These are phyloP conservation scores for Penicillium oxalicum DNA, from an alignment of 2,329 filamentous ascomycete genomes.

Conservation along the genomic window DNA sequence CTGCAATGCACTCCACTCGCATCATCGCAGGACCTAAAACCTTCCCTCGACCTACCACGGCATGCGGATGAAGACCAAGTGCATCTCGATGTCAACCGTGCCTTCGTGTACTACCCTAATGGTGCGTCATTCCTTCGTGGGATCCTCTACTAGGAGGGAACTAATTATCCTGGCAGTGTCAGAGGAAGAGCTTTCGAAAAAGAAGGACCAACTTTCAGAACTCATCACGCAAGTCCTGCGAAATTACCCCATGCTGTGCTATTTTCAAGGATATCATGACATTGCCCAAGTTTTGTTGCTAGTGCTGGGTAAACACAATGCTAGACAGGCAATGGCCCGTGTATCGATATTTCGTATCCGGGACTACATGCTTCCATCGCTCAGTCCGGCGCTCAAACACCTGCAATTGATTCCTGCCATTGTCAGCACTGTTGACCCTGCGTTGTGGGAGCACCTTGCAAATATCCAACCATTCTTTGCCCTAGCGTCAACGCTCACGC, in stretches of 20 bases:
- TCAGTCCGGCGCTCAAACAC: conserved; percentile 74
- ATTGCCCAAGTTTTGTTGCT: conserved; percentile 93
- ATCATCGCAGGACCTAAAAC: conserved; percentile 15
- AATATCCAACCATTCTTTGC: conserved; percentile 84
- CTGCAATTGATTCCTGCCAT: conserved; percentile 83
- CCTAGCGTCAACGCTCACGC: conserved; percentile 82
- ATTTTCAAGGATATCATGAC: conserved; percentile 98
- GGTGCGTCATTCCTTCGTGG: conserved; percentile 46
- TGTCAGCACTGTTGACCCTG: conserved; percentile 63
- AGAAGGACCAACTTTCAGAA: conserved; percentile 70
- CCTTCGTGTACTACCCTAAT: conserved; percentile 94
- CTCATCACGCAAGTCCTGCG: conserved; percentile 79
- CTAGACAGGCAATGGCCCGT: conserved; percentile 63
- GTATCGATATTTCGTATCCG: conserved; percentile 85
- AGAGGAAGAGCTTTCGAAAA: conserved; percentile 59
- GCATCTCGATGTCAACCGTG: conserved; percentile 81
- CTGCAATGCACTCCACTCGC: conserved; percentile 35
- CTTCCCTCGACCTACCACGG: conserved; percentile 60
- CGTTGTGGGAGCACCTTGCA: conserved; percentile 68
- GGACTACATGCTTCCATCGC: conserved; percentile 92
- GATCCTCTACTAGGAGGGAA: background rate
- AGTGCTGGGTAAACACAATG: conserved; percentile 62
- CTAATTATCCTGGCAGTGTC: conserved; percentile 50
- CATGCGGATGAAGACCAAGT: conserved; percentile 91
- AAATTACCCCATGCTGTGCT: conserved; percentile 74